A percentile compares a stretch with the other conserved stretches of the same genome.
phyloP scores from a whole-genome alignment of 2,329 filamentous ascomycete species.

The Pseudogymnoascus sp. region DNA sequence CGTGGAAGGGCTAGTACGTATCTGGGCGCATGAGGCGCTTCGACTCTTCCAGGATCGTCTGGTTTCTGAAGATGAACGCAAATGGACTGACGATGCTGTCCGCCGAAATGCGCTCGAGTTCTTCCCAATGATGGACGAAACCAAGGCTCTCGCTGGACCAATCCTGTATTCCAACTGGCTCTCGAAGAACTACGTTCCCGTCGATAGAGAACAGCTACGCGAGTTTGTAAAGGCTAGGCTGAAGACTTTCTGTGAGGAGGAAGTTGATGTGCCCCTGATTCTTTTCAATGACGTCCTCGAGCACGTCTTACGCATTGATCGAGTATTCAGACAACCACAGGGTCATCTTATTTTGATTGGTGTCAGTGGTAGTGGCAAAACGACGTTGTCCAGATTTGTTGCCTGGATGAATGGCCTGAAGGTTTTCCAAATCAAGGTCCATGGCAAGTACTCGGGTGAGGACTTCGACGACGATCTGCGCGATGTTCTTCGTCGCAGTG shows the following conservation, averaged over 20 bases:
- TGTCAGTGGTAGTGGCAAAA: slow-evolving; percentile 98
- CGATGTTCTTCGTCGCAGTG: slow-evolving; percentile 85
- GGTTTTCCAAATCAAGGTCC: slow-evolving; percentile 99
- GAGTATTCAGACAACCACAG: slow-evolving; percentile 96
- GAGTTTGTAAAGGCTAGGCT: slow-evolving; percentile 97
- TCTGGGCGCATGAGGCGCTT: slow-evolving; percentile 96
- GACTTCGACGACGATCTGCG: slow-evolving; percentile 98
- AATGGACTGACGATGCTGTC: slow-evolving; percentile 89
- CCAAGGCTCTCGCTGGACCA: slow-evolving; percentile 80
- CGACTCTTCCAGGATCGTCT: slow-evolving; percentile 96
- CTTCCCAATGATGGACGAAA: slow-evolving; percentile 93
- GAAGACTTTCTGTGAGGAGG: slow-evolving; percentile 98
- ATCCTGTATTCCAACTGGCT: slow-evolving; percentile 99
- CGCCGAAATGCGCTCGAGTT: slow-evolving; percentile 79
- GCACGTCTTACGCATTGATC: slow-evolving; percentile 95
- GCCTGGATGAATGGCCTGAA: slow-evolving; percentile 99
- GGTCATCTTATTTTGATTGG: slow-evolving; percentile 97
- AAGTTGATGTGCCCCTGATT: slow-evolving; percentile 95
- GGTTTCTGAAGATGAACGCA: slow-evolving; percentile 85
- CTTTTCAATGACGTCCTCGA: slow-evolving; percentile 99
- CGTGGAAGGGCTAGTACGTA: slow-evolving; percentile 85
- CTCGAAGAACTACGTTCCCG: slow-evolving; percentile 95
- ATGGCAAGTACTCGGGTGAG: slow-evolving; percentile 95
- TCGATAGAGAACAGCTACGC: slow-evolving; percentile 87
- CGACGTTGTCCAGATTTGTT: slow-evolving; percentile 92